Percentiles rank a stretch among this genome's conserved stretches.
phyloP scores from a whole-genome alignment of 495 filamentous ascomycete species.

The Aspergillus cristatus region DNA sequence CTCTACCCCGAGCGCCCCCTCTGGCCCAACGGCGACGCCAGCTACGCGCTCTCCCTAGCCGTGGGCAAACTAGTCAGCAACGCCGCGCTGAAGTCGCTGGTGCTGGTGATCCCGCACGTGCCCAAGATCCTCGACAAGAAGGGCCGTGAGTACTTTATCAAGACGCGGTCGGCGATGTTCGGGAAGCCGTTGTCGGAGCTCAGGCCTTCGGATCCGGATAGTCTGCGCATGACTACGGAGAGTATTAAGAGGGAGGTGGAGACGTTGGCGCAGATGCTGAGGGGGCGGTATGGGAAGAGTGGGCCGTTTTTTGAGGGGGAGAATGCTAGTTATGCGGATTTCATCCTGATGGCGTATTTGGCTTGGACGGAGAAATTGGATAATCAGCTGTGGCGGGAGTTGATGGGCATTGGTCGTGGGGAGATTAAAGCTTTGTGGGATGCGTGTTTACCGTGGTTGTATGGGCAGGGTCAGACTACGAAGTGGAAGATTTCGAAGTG shows the following conservation, averaged over 20 bases:
- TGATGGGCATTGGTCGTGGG: constrained; percentile 9
- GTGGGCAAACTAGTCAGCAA: constrained; percentile 9
- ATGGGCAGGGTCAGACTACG: constrained; percentile 14
- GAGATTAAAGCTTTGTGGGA: constrained; percentile 10
- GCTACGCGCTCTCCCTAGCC: constrained; percentile 12
- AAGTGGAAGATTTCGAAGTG: constrained; percentile 10
- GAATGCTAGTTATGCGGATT: constrained; percentile 13
- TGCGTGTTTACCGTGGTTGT: constrained; percentile 10
- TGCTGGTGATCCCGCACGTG: constrained; percentile 4
- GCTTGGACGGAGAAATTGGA: constrained; percentile 9
- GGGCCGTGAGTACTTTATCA: not conserved
- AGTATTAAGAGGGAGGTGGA: constrained; percentile 7
- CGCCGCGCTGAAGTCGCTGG: not conserved
- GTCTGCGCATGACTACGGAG: constrained; percentile 1
- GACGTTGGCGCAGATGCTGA: constrained; percentile 11
- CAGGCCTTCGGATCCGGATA: constrained; percentile 8
- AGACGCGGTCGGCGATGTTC: constrained; percentile 1
- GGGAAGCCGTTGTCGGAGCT: constrained; percentile 12
- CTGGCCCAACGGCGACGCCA: constrained; percentile 14
- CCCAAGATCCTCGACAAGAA: not conserved
- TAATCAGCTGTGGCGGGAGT: constrained; percentile 5
- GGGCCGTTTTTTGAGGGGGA: constrained; percentile 17
- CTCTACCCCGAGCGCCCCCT: constrained; percentile 20
- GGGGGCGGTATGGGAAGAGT: constrained; percentile 9
- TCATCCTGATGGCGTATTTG: constrained; percentile 9